phyloP scores from a whole-genome alignment of 1,284 basidiomycete genomes.

The Apiotrichum domesticum region DNA sequence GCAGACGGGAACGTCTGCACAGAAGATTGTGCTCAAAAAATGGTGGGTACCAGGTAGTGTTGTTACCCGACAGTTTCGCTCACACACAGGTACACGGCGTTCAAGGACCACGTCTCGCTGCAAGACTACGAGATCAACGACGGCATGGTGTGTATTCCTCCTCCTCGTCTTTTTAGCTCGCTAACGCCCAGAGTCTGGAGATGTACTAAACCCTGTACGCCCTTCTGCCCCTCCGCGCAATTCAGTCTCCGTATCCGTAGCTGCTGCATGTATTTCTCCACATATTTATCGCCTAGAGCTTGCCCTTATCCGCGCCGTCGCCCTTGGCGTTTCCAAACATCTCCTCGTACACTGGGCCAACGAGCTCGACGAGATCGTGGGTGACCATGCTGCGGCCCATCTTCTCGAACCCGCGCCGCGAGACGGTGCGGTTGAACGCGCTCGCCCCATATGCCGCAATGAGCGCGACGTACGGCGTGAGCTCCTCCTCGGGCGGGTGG shows the following conservation, averaged over 20 bases:
- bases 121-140: conserved; percentile 91
- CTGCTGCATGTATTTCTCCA: not conserved
- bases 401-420: conserved; percentile 65
- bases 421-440: conserved; percentile 77
- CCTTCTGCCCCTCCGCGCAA: no score
- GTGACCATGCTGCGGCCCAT: conserved; percentile 80
- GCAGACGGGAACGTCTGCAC: conserved; percentile 80
- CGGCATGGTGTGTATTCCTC: conserved; percentile 56
- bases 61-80: not conserved
- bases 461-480: conserved; percentile 60
- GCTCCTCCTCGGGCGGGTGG: conserved; percentile 53
- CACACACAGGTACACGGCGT: conserved; percentile 72
- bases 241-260: not conserved
- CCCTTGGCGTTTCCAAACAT: conserved; percentile 54
- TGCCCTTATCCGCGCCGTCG: conserved; percentile 6
- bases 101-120: conserved; percentile 91
- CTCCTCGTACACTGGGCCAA: conserved; percentile 66
- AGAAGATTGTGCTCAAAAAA: conserved; percentile 94
- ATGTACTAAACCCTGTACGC: conserved; percentile 60
- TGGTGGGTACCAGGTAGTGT: conserved; percentile 56
- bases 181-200: conserved; percentile 60
- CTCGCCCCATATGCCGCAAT: conserved; percentile 83
- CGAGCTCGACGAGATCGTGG: conserved; percentile 75
- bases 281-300: conserved; percentile 10
- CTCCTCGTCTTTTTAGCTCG: no score